A percentile compares a stretch with the other conserved stretches of the same genome.
Conservation (phyloP, 2,329 filamentous ascomycete species). For the Fusarium miscanthi region DNA sequence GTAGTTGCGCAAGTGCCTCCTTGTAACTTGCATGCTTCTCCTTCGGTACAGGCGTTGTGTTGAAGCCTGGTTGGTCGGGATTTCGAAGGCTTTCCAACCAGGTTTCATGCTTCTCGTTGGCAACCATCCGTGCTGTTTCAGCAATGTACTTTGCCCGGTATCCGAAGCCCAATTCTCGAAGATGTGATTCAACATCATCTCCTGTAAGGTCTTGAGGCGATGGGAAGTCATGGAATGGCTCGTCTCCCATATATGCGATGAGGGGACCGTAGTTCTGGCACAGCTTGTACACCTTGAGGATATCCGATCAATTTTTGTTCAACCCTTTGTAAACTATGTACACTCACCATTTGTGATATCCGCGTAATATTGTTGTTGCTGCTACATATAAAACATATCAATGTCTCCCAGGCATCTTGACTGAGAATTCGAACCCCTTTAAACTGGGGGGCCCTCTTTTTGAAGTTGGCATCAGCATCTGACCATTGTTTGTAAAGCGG, state of each 20-base stretch:
- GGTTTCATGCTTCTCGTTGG: constrained; percentile 70
- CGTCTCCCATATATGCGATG: constrained; percentile 75
- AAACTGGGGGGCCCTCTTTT: constrained; percentile 85
- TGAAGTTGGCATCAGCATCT: constrained; percentile 85
- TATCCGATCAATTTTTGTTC: background rate
- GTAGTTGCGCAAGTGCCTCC: constrained; percentile 81
- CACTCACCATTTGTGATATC: constrained; percentile 89
- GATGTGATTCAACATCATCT: constrained; percentile 79
- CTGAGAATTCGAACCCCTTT: constrained; percentile 90
- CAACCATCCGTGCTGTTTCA: constrained; percentile 82
- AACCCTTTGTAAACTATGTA: background rate
- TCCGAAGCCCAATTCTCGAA: constrained; percentile 89
- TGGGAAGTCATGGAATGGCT: constrained; percentile 89
- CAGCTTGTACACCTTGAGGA: constrained; percentile 79
- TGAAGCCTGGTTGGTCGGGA: constrained; percentile 73
- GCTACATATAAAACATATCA: constrained; percentile 96
- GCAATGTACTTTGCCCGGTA: constrained; percentile 95
- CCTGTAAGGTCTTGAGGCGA: constrained; percentile 77
- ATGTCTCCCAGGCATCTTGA: constrained; percentile 95
- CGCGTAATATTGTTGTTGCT: constrained; percentile 98
- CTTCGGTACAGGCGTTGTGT: constrained; percentile 56
- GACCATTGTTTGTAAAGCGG: constrained; percentile 90
- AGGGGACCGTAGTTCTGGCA: constrained; percentile 86
- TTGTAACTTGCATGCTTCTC: constrained; percentile 73
- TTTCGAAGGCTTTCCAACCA: constrained; percentile 88